These are phyloP conservation scores for Ganoderma multipileum DNA, from an alignment of 1,284 basidiomycete species.

Conservation along the genomic window DNA sequence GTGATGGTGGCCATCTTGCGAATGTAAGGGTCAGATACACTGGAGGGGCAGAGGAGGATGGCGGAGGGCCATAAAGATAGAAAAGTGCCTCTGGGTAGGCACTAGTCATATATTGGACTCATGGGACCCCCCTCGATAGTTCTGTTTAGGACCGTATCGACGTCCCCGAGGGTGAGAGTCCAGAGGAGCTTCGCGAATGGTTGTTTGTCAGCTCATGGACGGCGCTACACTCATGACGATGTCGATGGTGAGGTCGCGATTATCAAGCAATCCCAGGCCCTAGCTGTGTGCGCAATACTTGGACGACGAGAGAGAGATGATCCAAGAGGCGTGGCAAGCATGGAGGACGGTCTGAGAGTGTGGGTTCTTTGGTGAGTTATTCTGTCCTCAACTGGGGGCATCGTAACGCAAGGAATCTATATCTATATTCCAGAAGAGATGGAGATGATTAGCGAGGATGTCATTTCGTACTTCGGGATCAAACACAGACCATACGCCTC, in stretches of 20 bases:
- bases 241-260: neutral
- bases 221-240: neutral
- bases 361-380: no score
- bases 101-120: neutral
- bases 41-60: neutral
- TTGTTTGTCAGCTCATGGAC: constrained; percentile 2
- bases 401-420: no score
- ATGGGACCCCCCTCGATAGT: neutral
- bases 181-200: neutral
- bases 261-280: neutral
- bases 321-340: no score
- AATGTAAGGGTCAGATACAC: no score
- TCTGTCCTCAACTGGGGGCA: no score
- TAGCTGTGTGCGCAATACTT: neutral
- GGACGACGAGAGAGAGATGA: neutral
- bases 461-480: neutral
- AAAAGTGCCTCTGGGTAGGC: neutral
- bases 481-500: no score
- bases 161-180: neutral
- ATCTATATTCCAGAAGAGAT: no score
- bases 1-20: neutral
- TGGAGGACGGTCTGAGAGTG: neutral
- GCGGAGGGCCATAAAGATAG: neutral
- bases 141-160: neutral
- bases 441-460: neutral